Evolutionary conservation across 1,284 basidiomycete species (phyloP).

Genomic region (Afroboletus lepidellus): DNA sequence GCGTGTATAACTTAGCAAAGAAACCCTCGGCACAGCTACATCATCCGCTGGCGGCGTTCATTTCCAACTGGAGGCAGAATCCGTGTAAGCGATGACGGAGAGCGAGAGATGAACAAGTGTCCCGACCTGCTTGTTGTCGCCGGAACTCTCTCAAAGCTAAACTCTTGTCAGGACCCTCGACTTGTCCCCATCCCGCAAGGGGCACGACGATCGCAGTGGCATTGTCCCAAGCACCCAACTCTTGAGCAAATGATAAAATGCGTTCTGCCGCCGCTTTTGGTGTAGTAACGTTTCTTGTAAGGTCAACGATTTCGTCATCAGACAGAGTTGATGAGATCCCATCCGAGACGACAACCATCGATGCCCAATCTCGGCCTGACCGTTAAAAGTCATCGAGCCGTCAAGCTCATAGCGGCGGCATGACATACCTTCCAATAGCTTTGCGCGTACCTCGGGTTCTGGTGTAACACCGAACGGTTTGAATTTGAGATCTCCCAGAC

Average conservation of each 20-base stretch:
- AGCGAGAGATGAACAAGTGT: background rate
- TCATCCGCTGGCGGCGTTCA: conserved; percentile 63
- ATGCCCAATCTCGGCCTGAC: conserved; percentile 74
- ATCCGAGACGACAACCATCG: conserved; percentile 82
- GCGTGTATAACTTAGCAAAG: background rate
- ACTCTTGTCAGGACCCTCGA: conserved; percentile 78
- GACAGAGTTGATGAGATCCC: conserved; percentile 89
- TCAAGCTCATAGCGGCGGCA: background rate
- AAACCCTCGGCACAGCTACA: conserved; percentile 42
- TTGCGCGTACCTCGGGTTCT: conserved; percentile 89
- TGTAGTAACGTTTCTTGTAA: conserved; percentile 70
- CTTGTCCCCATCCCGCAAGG: conserved; percentile 86
- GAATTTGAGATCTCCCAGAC: conserved; percentile 88
- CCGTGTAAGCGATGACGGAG: conserved; percentile 9
- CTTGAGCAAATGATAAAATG: conserved; percentile 88
- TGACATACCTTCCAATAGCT: conserved; percentile 68
- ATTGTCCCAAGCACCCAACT: conserved; percentile 90
- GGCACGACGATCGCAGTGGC: conserved; percentile 92
- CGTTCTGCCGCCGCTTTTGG: conserved; percentile 81
- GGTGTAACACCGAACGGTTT: conserved; percentile 92
- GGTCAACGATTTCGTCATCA: conserved; percentile 93
- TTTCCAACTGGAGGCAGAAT: conserved; percentile 49
- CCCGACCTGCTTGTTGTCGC: conserved; percentile 63
- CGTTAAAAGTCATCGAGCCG: conserved; percentile 5
- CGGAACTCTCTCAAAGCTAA: conserved; percentile 81